Evolutionary conservation across 257 asterid genomes (phyloP).

Genomic region (Coffea canephora): DNA sequence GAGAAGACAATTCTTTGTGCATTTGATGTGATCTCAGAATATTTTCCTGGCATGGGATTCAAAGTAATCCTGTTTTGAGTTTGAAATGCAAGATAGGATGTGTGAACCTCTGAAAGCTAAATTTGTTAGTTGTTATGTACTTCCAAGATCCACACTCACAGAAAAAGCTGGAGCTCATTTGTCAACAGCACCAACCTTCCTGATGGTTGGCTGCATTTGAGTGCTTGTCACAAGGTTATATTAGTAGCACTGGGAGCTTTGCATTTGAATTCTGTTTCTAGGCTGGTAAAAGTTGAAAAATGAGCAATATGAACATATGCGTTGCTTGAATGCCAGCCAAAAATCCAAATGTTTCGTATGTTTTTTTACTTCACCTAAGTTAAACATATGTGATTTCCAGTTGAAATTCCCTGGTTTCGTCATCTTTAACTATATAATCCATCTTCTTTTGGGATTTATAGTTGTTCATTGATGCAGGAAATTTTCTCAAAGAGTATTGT

Average conservation of each 20-base stretch:
- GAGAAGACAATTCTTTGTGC: neutral
- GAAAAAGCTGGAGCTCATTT: neutral
- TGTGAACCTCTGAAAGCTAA: neutral
- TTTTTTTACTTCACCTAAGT: neutral
- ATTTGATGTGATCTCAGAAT: too few species aligned
- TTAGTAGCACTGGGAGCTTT: neutral
- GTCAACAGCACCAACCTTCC: neutral
- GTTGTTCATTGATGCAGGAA: conserved; percentile 38
- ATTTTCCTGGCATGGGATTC: neutral
- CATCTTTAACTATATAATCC: neutral
- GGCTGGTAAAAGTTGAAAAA: neutral
- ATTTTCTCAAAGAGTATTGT: conserved; percentile 42
- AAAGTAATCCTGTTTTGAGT: too few species aligned
- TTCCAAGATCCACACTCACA: neutral
- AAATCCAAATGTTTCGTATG: neutral
- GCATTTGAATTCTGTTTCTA: neutral
- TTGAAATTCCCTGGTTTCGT: neutral
- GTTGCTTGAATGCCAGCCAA: neutral
- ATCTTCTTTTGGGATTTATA: neutral
- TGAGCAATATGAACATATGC: neutral
- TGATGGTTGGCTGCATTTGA: neutral
- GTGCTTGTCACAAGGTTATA: neutral
- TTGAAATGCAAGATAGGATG: too few species aligned
- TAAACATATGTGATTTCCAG: neutral
- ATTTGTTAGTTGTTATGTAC: neutral